These are phyloP conservation scores for Ceratocystis destructans DNA, from an alignment of 2,329 filamentous ascomycete species.

Conservation along the genomic window DNA sequence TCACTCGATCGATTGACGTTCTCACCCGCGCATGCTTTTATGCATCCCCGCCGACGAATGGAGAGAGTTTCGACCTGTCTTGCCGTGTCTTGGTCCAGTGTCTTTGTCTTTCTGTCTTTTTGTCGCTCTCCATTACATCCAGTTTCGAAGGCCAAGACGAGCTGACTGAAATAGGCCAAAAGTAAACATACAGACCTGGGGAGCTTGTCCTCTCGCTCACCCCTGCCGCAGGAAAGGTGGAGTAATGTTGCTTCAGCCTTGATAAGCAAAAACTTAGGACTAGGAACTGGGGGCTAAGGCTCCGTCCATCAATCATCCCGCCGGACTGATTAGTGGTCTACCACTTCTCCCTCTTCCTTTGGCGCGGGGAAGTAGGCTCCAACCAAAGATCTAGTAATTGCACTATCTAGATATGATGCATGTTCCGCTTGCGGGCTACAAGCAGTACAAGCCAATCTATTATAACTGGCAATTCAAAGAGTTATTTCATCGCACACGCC, in stretches of 20 bases:
- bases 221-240: not conserved
- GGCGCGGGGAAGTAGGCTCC: not conserved
- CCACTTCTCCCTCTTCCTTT: not conserved
- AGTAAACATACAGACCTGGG: not conserved
- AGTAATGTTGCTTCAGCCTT: not conserved
- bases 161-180: not conserved
- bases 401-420: not conserved
- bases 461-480: not conserved
- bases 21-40: not conserved
- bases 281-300: not conserved
- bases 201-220: not conserved
- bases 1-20: not conserved
- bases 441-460: not conserved
- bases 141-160: too few relatives aligned
- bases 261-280: not conserved
- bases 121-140: not conserved
- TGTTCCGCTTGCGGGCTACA: not conserved
- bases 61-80: not conserved
- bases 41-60: not conserved
- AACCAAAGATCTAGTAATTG: not conserved
- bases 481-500: too few relatives aligned
- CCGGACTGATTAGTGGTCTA: not conserved
- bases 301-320: not conserved
- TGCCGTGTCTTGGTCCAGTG: not conserved
- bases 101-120: too few relatives aligned